phyloP scores from a whole-genome alignment of 768 basidiomycete genomes.

The Panus rudis region DNA sequence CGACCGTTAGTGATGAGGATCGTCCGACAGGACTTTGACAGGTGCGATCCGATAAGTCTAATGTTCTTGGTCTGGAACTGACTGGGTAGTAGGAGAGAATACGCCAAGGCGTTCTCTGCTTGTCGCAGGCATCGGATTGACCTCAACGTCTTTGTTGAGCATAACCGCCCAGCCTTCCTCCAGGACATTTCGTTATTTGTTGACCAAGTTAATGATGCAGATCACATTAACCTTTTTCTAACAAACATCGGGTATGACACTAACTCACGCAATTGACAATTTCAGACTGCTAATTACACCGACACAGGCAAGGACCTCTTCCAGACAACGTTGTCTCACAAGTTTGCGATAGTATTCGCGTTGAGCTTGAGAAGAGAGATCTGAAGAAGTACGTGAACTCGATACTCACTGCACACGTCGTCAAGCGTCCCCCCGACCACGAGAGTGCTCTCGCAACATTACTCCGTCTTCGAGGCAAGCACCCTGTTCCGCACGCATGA shows the following conservation, averaged over 20 bases:
- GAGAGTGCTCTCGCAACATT: conserved; percentile 77
- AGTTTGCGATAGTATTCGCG: conserved; percentile 73
- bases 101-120: conserved; percentile 82
- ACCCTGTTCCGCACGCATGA: not conserved
- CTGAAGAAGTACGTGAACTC: conserved; percentile 81
- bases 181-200: conserved; percentile 58
- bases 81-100: conserved; percentile 48
- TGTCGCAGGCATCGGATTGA: conserved; percentile 94
- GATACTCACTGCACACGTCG: conserved; percentile 87
- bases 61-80: not conserved
- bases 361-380: conserved; percentile 64
- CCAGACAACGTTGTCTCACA: conserved; percentile 51
- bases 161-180: conserved; percentile 64
- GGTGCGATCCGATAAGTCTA: conserved; percentile 40
- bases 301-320: conserved; percentile 52
- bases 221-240: conserved; percentile 89
- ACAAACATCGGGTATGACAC: conserved; percentile 67
- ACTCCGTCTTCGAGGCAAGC: conserved; percentile 68
- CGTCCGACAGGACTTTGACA: conserved; percentile 66
- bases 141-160: conserved; percentile 80
- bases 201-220: conserved; percentile 82
- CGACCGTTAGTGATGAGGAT: conserved; percentile 85
- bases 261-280: not conserved
- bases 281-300: conserved; percentile 1
- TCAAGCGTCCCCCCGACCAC: conserved; percentile 86